Conservation (phyloP, 2,329 filamentous ascomycete genomes). For the Lasiodiplodia hormozganensis region DNA sequence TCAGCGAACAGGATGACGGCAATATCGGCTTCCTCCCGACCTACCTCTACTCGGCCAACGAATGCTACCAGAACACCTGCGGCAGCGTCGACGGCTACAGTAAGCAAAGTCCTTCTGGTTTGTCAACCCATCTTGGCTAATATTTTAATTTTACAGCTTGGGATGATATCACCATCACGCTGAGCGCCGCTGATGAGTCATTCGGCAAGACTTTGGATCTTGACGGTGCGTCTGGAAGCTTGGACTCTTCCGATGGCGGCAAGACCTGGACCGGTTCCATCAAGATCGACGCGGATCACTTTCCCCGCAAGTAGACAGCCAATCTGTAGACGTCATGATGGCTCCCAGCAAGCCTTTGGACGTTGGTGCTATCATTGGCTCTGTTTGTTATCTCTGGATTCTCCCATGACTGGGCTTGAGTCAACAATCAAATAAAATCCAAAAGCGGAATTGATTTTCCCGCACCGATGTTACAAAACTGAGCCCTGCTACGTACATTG, state of each 20-base stretch:
- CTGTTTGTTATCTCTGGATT: no score
- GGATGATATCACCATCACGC: slow-evolving; percentile 25
- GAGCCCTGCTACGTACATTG: no score
- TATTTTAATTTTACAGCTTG: not conserved
- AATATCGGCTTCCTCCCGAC: slow-evolving; percentile 4
- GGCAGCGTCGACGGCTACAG: slow-evolving; percentile 22
- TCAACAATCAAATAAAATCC: no score
- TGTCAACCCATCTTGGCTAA: not conserved
- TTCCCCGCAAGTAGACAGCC: not conserved
- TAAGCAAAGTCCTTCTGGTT: not conserved
- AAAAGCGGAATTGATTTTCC: no score
- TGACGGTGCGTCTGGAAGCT: not conserved
- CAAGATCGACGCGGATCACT: slow-evolving; percentile 27
- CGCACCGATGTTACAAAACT: no score
- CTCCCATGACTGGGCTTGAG: no score
- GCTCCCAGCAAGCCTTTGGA: no score
- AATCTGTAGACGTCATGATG: no score
- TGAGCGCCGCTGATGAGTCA: slow-evolving; percentile 14
- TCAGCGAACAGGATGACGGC: slow-evolving; percentile 17
- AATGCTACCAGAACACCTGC: slow-evolving; percentile 29
- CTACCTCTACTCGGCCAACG: slow-evolving; percentile 34
- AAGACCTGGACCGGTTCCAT: slow-evolving; percentile 31
- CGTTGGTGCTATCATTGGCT: no score
- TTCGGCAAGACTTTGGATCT: slow-evolving; percentile 22
- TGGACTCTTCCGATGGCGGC: slow-evolving; percentile 27